A percentile compares a stretch with the other conserved stretches of the same genome.
These are phyloP conservation scores for Penicillium olsonii DNA, from an alignment of 2,329 filamentous ascomycete genomes.

Conservation along the genomic window DNA sequence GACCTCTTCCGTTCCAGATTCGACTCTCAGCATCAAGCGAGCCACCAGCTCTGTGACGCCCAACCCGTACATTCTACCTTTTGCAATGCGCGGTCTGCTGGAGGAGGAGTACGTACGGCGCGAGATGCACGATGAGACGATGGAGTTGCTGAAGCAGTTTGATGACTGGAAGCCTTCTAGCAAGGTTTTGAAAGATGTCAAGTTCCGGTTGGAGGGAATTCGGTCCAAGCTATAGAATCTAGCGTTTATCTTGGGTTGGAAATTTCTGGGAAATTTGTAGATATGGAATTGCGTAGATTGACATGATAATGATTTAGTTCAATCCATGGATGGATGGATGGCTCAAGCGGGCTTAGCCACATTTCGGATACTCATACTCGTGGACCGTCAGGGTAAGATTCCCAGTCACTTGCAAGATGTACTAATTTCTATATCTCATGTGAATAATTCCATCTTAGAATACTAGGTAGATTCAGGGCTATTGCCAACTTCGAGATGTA, in stretches of 20 bases:
- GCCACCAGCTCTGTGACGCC: slow-evolving; percentile 47
- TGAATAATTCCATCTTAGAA: neutral
- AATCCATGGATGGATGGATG: too few species aligned
- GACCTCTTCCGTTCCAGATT: slow-evolving; percentile 58
- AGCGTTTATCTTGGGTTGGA: slow-evolving; percentile 1
- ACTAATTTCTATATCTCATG: too few species aligned
- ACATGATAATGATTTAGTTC: too few species aligned
- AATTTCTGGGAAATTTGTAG: neutral
- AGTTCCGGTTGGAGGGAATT: slow-evolving; percentile 89
- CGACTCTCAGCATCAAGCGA: slow-evolving; percentile 54
- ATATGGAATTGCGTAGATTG: neutral
- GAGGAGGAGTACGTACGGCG: slow-evolving; percentile 90
- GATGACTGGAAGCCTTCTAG: slow-evolving; percentile 89
- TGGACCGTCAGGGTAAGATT: too few species aligned
- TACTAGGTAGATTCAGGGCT: neutral
- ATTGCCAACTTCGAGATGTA: neutral
- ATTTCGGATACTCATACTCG: too few species aligned
- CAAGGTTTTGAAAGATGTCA: slow-evolving; percentile 93
- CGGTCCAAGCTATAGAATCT: slow-evolving; percentile 69
- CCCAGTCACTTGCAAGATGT: too few species aligned
- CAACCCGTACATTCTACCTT: slow-evolving; percentile 90
- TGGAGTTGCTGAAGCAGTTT: slow-evolving; percentile 79
- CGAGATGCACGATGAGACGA: slow-evolving; percentile 74
- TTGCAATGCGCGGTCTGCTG: slow-evolving; percentile 89
- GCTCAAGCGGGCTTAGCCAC: too few species aligned